Evolutionary conservation across 2,329 filamentous ascomycete genomes (phyloP), one percentile per base, ranked within the genome.

Genomic region (Penicillium sp.): DNA sequence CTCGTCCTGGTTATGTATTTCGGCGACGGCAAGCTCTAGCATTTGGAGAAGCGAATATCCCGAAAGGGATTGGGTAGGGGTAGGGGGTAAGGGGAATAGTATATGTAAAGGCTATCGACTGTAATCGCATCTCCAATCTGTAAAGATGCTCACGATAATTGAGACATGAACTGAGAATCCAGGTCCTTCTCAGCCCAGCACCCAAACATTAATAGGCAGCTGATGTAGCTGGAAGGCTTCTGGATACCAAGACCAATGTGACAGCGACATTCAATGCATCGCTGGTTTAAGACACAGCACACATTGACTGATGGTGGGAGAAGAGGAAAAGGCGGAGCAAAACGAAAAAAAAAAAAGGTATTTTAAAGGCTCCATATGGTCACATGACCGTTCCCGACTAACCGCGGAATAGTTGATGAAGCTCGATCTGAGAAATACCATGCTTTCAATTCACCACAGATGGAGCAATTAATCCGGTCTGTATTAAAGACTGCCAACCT

Each of bases 11-110:
- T 72, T 66, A 66, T 71, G 55, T 60, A 72, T 70, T 72, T 75
- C 70, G 77, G 68, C 73, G 73, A 77, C 75, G 79, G 74, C 78
- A 75, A 76, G 80, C 79, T 82, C 80, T 82, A 82, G 80, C 80
- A 76, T 76, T 71, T 74, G 69, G 71, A 75, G 76, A 78, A 79
- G 76, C 76, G 62, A 38, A 50, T 38, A 48, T 57, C 46, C 55
- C 54, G 10, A 27, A 51, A 40, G 55, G 41, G 37, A 58, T 48
- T 21, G 35, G 45, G 27, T 21, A n/a, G 6, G 38, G 31, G 31
- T 10, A 41, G 9, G 18, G 41, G 34, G 27, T 18, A 25, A 27
- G 8, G 25, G 23, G 13, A 16, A 3, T 50, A n/a, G 5, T 50
- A n/a, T 39, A 29, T 37, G 8, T 40, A 35, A 40, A 32, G 12